Percentiles rank a stretch among this genome's conserved stretches.
phyloP scores from a whole-genome alignment of 140 eudicot species.

The Oenanthe javanica region DNA sequence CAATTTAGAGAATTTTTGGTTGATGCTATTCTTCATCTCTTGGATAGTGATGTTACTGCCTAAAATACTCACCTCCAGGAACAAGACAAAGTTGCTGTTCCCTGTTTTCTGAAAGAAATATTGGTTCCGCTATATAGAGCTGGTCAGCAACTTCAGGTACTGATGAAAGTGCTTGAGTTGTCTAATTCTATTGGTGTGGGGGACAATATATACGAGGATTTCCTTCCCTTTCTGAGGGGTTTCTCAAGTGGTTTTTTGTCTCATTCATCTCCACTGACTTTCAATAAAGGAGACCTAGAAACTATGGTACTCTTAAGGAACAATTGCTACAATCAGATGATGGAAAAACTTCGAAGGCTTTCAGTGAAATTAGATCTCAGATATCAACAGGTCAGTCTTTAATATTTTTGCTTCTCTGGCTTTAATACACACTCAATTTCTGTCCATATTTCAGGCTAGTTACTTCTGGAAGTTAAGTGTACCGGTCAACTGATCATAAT shows the following conservation, averaged over 20 bases:
- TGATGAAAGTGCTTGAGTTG: constrained; percentile 73
- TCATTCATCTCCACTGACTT: constrained; percentile 56
- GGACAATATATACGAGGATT: constrained; percentile 48
- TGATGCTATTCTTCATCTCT: neutral
- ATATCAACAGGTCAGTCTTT: constrained; percentile 51
- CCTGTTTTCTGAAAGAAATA: constrained; percentile 66
- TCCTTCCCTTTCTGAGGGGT: constrained; percentile 63
- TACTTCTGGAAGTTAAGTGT: neutral
- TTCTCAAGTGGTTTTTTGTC: constrained; percentile 29
- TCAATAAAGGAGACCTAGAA: constrained; percentile 49
- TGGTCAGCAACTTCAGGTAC: constrained; percentile 97
- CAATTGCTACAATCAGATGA: constrained; percentile 53
- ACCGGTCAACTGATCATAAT: neutral
- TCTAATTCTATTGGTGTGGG: constrained; percentile 50
- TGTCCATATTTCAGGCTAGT: neutral
- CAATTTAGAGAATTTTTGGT: neutral
- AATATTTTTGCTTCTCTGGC: neutral
- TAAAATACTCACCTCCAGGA: constrained; percentile 38
- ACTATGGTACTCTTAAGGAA: constrained; percentile 51
- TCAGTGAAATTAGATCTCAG: constrained; percentile 54
- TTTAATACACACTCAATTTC: neutral
- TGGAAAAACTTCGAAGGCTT: constrained; percentile 47
- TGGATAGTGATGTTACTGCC: constrained; percentile 17
- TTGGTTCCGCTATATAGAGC: constrained; percentile 73
- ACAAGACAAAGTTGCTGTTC: constrained; percentile 65